These are phyloP conservation scores for Beauveria bassiana DNA, from an alignment of 2,329 filamentous ascomycete genomes.

Conservation along the genomic window DNA sequence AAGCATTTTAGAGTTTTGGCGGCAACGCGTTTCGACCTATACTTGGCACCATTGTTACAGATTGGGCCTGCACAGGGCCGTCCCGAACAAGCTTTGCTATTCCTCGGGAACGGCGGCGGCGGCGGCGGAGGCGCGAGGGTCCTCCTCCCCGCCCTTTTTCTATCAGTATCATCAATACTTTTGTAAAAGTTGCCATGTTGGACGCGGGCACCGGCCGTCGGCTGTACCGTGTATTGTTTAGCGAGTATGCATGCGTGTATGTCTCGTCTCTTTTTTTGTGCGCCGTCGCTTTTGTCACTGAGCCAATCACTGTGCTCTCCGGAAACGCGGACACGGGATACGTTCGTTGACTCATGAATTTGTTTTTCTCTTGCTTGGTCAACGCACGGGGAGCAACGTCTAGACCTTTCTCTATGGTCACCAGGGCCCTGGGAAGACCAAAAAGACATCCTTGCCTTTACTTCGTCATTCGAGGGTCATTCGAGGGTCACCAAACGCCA, in stretches of 20 bases:
- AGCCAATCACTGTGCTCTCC: conserved; percentile 3
- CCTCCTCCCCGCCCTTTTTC: not conserved
- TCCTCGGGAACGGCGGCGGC: too few relatives aligned
- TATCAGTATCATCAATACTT: not conserved
- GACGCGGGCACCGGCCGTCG: not conserved
- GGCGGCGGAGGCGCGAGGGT: too few relatives aligned
- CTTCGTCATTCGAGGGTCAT: too few relatives aligned
- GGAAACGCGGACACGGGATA: conserved; percentile 1
- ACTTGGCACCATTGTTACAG: too few relatives aligned
- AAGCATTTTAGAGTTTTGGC: not conserved
- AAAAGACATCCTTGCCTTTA: not conserved
- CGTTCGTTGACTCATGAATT: not conserved
- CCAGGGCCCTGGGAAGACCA: not conserved
- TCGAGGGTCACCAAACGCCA: not conserved
- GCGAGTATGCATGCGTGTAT: not conserved
- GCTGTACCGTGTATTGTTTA: not conserved
- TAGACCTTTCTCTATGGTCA: too few relatives aligned
- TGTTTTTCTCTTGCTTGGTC: not conserved
- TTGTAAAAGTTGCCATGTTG: not conserved
- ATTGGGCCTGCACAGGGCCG: too few relatives aligned
- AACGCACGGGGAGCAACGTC: not conserved
- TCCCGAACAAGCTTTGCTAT: too few relatives aligned
- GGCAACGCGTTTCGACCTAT: not conserved
- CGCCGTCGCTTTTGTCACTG: not conserved
- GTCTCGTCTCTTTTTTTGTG: not conserved